Conservation (phyloP, 306 rosid species). For the Styphnolobium japonicum region DNA sequence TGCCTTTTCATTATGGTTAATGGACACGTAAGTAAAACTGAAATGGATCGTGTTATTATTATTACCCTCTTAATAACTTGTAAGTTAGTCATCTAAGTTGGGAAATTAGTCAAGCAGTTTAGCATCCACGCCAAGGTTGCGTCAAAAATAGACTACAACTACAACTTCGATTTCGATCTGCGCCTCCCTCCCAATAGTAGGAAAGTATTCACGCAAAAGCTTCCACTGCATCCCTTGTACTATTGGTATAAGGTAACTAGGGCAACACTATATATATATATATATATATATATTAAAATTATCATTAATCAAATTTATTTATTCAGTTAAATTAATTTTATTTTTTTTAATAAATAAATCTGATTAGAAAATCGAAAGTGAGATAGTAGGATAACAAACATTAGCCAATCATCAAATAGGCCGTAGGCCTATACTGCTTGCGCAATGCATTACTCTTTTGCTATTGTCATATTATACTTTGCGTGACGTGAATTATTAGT, state of each 20-base stretch:
- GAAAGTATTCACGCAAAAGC: background rate
- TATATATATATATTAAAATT: too few relatives aligned
- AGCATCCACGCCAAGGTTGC: background rate
- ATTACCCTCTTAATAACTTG: background rate
- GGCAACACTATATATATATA: too few relatives aligned
- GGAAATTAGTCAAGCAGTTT: background rate
- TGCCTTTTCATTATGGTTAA: background rate
- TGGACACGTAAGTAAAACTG: background rate
- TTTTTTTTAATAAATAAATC: too few relatives aligned
- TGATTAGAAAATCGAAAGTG: too few relatives aligned
- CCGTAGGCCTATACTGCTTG: background rate
- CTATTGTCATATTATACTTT: too few relatives aligned
- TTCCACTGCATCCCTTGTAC: background rate
- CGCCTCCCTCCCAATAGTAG: background rate
- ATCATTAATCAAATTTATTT: too few relatives aligned
- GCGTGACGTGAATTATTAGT: too few relatives aligned
- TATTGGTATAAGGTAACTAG: background rate
- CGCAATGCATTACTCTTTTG: background rate
- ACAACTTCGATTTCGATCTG: background rate
- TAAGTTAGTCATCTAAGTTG: background rate
- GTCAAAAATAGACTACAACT: background rate
- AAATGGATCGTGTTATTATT: too few relatives aligned
- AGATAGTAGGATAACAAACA: background rate
- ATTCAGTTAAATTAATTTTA: too few relatives aligned
- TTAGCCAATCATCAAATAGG: background rate